A percentile compares a stretch with the other conserved stretches of the same genome.
Conservation (phyloP, 805 yeast genomes). For the Kluyveromyces dobzhanskii region DNA sequence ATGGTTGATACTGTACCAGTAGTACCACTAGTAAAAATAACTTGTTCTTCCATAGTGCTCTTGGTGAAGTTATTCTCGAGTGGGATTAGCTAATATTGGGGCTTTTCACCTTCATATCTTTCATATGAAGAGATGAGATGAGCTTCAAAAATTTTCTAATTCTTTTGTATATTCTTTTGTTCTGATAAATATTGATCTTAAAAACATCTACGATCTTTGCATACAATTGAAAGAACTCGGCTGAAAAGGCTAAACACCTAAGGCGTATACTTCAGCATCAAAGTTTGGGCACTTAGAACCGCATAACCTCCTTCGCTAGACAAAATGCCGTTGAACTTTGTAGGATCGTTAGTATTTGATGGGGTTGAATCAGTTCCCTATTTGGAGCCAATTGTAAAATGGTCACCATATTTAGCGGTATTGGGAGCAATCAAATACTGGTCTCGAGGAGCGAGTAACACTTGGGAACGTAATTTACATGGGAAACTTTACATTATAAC, state of each 20-base stretch:
- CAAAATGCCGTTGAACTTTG: constrained; percentile 76
- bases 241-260: too few relatives aligned
- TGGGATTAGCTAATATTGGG: not conserved
- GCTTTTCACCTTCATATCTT: not conserved
- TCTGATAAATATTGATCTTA: too few relatives aligned
- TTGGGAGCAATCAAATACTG: constrained; percentile 54
- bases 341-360: constrained; percentile 58
- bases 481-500: constrained; percentile 78
- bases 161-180: too few relatives aligned
- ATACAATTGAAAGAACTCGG: too few relatives aligned
- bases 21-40: constrained; percentile 23
- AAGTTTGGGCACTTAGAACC: too few relatives aligned
- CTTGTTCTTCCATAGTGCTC: constrained; percentile 22
- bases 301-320: too few relatives aligned
- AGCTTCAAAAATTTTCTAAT: constrained; percentile 7
- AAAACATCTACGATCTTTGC: too few relatives aligned
- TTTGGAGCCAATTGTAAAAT: constrained; percentile 48
- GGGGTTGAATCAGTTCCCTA: constrained; percentile 76
- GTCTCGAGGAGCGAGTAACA: constrained; percentile 71
- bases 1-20: constrained; percentile 23
- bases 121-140: constrained; percentile 18
- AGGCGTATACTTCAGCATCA: too few relatives aligned
- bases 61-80: not conserved
- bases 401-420: constrained; percentile 46
- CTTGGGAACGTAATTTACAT: constrained; percentile 89